phyloP scores from a whole-genome alignment of 495 filamentous ascomycete species.

The Clohesyomyces aquaticus region DNA sequence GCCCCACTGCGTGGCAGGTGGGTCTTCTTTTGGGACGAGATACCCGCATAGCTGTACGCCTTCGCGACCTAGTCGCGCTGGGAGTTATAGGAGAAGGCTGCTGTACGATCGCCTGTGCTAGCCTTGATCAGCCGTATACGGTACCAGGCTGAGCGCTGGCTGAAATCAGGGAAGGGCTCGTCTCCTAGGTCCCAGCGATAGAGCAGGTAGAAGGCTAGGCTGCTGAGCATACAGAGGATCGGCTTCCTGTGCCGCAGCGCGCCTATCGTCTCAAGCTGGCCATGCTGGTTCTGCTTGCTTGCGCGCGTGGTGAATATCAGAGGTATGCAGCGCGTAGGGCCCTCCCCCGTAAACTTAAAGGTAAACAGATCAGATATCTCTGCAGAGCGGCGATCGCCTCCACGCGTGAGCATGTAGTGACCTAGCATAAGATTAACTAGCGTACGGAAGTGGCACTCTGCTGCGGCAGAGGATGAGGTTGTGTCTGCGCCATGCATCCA shows the following conservation, averaged over 20 bases:
- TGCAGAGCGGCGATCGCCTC: constrained; percentile 1
- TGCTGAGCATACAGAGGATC: constrained; percentile 22
- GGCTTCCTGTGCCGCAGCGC: constrained; percentile 20
- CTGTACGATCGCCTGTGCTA: constrained; percentile 6
- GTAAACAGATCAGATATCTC: constrained; percentile 31
- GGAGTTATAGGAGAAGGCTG: constrained; percentile 15
- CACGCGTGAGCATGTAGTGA: constrained; percentile 4
- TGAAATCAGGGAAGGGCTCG: constrained; percentile 22
- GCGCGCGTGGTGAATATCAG: constrained; percentile 23
- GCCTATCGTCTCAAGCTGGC: constrained; percentile 13
- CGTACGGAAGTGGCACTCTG: constrained; percentile 8
- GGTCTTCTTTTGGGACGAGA: constrained; percentile 21
- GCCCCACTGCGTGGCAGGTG: constrained; percentile 5
- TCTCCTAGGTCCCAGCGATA: constrained; percentile 27
- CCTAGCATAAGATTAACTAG: constrained; percentile 2
- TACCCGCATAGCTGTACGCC: constrained; percentile 18
- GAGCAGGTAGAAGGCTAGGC: constrained; percentile 29
- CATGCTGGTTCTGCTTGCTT: constrained; percentile 28
- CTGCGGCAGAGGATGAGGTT: not conserved
- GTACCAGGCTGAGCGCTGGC: constrained; percentile 15
- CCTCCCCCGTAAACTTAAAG: constrained; percentile 24
- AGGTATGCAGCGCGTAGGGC: constrained; percentile 19
- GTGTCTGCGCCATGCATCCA: not conserved
- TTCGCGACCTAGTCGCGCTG: constrained; percentile 13
- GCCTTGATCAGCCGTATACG: constrained; percentile 16